Evolutionary conservation across 371 early-diverging fungal genomes (phyloP).

Genomic region (Mortierella sp.): DNA sequence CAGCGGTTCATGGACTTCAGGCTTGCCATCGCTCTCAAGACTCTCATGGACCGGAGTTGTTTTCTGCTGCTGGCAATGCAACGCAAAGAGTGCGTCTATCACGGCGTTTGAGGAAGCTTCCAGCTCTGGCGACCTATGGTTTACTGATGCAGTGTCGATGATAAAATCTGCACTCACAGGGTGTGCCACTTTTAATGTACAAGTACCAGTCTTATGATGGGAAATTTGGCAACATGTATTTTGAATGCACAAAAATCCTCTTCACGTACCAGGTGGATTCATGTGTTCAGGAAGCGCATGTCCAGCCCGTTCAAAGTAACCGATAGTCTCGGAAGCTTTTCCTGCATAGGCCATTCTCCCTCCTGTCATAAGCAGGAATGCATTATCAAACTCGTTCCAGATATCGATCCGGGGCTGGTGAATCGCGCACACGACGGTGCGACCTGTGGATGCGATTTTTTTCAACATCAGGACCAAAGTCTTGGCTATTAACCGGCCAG

Average conservation of each 20-base stretch:
- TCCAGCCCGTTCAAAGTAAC: slow-evolving; percentile 22
- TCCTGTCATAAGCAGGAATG: slow-evolving; percentile 22
- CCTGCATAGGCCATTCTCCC: slow-evolving; percentile 30
- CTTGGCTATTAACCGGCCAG: slow-evolving; percentile 5
- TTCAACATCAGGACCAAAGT: slow-evolving; percentile 20
- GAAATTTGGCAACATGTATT: too few species aligned
- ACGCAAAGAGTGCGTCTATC: not conserved
- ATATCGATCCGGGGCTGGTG: slow-evolving; percentile 37
- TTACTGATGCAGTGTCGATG: slow-evolving; percentile 27
- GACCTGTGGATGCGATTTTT: slow-evolving; percentile 11
- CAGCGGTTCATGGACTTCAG: not conserved
- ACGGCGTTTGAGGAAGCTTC: not conserved
- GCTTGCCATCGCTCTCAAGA: not conserved
- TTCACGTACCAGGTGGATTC: slow-evolving; percentile 28
- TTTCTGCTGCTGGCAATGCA: not conserved
- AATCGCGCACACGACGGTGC: slow-evolving; percentile 41
- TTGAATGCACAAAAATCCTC: too few species aligned
- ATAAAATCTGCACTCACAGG: slow-evolving; percentile 36
- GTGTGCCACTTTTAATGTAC: not conserved
- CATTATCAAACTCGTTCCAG: slow-evolving; percentile 35
- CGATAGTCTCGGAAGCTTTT: slow-evolving; percentile 3
- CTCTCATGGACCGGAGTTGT: not conserved
- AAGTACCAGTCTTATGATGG: not conserved
- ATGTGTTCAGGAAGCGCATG: slow-evolving; percentile 8
- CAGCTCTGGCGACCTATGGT: slow-evolving; percentile 17